Conservation (phyloP, 257 asterid species). For the Scutellaria baicalensis region DNA sequence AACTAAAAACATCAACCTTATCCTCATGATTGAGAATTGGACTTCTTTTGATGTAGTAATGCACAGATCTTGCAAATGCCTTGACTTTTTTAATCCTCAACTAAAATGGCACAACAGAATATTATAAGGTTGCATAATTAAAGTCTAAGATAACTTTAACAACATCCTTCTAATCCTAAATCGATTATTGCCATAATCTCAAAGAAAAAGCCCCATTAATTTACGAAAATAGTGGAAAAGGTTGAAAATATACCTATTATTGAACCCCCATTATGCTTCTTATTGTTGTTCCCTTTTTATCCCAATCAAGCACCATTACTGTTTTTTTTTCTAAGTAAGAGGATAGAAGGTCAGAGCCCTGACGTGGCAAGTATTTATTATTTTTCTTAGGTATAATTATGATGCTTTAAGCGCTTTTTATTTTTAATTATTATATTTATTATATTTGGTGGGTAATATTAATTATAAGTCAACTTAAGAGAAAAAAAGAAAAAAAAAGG, state of each 20-base stretch:
- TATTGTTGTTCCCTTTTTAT: constrained; percentile 9
- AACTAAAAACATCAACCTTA: background rate
- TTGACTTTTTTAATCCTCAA: constrained; percentile 7
- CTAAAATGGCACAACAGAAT: constrained; percentile 25
- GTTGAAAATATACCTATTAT: constrained; percentile 15
- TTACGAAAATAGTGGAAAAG: constrained; percentile 25
- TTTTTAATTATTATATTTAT: background rate
- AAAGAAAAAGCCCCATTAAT: constrained; percentile 10
- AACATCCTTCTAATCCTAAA: constrained; percentile 6
- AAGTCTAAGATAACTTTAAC: constrained; percentile 3
- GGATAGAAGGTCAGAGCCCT: constrained; percentile 5
- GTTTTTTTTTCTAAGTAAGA: background rate
- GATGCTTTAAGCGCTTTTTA: background rate
- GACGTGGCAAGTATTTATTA: background rate
- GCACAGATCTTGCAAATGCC: constrained; percentile 3
- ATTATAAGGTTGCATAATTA: constrained; percentile 23
- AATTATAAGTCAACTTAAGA: constrained; percentile 8
- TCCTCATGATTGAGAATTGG: background rate
- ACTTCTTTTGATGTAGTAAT: too few species aligned
- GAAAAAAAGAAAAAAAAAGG: too few species aligned
- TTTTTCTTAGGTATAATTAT: background rate
- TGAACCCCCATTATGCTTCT: constrained; percentile 5
- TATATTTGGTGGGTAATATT: background rate
- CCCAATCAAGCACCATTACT: constrained; percentile 8
- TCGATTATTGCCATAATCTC: background rate